Evolutionary conservation across 148 eudicot genomes (phyloP), one percentile per base, ranked within the genome.

Genomic region (Camellia lanceoleosa): DNA sequence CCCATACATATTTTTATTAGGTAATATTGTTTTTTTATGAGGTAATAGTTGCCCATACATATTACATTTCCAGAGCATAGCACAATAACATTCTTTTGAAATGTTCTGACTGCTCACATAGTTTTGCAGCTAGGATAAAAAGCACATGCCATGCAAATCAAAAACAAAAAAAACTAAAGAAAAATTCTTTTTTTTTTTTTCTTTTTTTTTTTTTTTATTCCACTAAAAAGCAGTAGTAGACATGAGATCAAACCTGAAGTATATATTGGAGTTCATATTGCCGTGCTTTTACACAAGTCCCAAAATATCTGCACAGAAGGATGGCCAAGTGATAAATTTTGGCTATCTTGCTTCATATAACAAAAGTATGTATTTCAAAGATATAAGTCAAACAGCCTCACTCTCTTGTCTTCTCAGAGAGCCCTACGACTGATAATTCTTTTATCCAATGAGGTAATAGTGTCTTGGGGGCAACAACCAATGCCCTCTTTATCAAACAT

Each of bases 391-490:
- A 86, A 43, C 58, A 87, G 51, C 69, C 95, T 89, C 86, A 97
- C 99, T 94, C 99, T 89, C 87, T 97, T 80, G 88, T 92, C 85
- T 77, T 90, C 74, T 77, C 73, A 47, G 98, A 92, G 69, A 97
- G 92, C 19, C 97, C 98, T 65, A 94, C 94, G 68, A 78, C 90
- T 52, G 93, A 75, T 43, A 97, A 83, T 80, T 97, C 99, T 84
- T 97, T 97, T 71, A 90, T 90, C 99, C 99, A 97, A 81, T 97
- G 99, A 65, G 98, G 95, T 80, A 97, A 74, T 30, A 97, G 89
- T 42, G 99, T 97, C 82, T 94, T 97, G 30, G 99, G 99, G 71
- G 98, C 98, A 78, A 97, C 99, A 79, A 97, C 79, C 82, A 97
- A 82, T 18, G 70, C 94, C 85, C 99, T 91, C 80, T 90, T 91